These are phyloP conservation scores for Aechmea fasciata DNA, from an alignment of 176 grass and related monocot genomes.

Conservation along the genomic window DNA sequence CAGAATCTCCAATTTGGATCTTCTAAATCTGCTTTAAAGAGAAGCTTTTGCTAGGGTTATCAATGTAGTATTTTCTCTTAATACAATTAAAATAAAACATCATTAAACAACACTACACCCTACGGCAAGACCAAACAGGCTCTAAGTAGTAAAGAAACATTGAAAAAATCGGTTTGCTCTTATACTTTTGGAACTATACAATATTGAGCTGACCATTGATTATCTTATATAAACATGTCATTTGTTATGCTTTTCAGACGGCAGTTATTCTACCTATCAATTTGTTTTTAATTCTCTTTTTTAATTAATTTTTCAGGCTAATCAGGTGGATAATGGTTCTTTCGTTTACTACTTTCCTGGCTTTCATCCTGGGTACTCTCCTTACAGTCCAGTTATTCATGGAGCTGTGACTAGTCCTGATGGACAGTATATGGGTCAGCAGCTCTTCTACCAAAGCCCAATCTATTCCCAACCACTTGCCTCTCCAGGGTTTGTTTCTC, in stretches of 20 bases:
- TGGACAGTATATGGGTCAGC: constrained; percentile 6
- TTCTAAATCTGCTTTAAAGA: too few relatives aligned
- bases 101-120: too few relatives aligned
- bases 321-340: not conserved
- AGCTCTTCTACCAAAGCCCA: constrained; percentile 1
- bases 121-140: too few relatives aligned
- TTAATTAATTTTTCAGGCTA: not conserved
- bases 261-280: not conserved
- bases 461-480: not conserved
- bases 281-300: not conserved
- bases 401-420: not conserved
- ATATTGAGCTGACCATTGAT: not conserved
- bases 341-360: constrained; percentile 4
- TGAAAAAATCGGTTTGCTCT: too few relatives aligned
- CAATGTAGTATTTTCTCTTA: too few relatives aligned
- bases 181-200: not conserved
- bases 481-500: constrained; percentile 6
- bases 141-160: too few relatives aligned
- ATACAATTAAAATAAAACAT: too few relatives aligned
- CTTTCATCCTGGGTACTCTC: constrained; percentile 1
- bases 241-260: not conserved
- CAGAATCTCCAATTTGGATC: too few relatives aligned
- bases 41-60: too few relatives aligned
- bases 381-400: constrained; percentile 4
- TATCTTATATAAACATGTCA: not conserved